A percentile compares a stretch with the other conserved stretches of the same genome.
These are phyloP conservation scores for Lactarius quietus DNA, from an alignment of 768 basidiomycete genomes.

Conservation along the genomic window DNA sequence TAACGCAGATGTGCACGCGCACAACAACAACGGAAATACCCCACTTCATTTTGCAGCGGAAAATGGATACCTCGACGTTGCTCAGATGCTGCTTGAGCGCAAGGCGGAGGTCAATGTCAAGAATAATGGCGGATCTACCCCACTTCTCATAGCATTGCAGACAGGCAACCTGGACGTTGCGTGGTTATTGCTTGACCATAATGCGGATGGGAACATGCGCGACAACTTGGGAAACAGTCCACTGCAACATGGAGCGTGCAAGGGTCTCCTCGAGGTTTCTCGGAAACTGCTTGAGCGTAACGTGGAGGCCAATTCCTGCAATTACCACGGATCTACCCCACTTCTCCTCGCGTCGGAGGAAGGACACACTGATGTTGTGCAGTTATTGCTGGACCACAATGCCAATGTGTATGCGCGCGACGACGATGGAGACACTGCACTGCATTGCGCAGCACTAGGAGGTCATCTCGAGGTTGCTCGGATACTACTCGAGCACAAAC, in stretches of 20 bases:
- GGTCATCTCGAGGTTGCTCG: background rate
- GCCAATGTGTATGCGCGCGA: background rate
- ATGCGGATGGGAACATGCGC: background rate
- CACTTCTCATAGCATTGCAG: background rate
- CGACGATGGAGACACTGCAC: background rate
- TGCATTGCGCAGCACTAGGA: background rate
- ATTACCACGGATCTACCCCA: background rate
- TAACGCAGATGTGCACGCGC: too few relatives aligned
- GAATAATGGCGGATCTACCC: background rate
- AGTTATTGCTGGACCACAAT: background rate
- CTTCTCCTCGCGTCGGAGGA: background rate
- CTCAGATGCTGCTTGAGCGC: background rate
- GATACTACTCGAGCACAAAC: background rate
- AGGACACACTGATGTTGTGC: background rate
- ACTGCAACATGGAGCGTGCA: background rate
- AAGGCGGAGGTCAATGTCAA: background rate
- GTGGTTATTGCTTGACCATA: background rate
- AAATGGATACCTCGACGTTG: background rate
- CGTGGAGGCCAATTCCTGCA: background rate
- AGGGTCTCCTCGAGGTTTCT: background rate
- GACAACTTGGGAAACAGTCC: background rate
- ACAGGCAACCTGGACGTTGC: rapidly evolving
- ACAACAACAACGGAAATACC: background rate
- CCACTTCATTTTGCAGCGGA: background rate
- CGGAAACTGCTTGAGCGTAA: background rate